Evolutionary conservation across 148 eudicot genomes (phyloP), one percentile per base, ranked within the genome.

Genomic region (Persicaria tinctoria): DNA sequence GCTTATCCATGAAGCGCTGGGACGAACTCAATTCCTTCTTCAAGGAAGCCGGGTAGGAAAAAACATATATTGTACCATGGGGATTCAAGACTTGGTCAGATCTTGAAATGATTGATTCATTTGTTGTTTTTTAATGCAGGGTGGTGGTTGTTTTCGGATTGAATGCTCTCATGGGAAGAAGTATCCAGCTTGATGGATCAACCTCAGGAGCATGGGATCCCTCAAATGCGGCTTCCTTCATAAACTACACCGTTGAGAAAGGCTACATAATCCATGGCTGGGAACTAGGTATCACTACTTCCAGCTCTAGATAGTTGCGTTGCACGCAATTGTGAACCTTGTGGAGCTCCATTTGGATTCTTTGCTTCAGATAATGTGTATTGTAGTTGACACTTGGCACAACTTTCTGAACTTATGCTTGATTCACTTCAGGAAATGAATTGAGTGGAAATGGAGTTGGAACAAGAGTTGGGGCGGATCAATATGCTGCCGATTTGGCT

Each of bases 91-190:
- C 13, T 14, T 46, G 46, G 13, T 41, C 47, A 14, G 5, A 17
- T 51, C 9, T 68, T 38, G 17, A 13, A 51, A 51, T 51, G 54
- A 11, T 3, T 71, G 44, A 27, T 41, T 14, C 51, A 46, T 45
- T 0, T 60, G 68, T 57, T 11, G 11, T 77, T 50, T 72, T 60
- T 55, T 9, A 60, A 77, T 83, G 54, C 85, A 93, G 98, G 85
- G 93, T 91, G 79, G 71, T 73, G 73, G 76, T 91, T 49, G 76
- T 89, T 72, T 93, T 93, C 51, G 98, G 98, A 73, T 74, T 93
- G 20, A 93, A 93, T 85, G 98, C 98, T 75, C 95, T 93, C 9
- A 53, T 55, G 47, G 98, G 98, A 83, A 88, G 90, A 87, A 53
- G 51, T 6, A 62, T 84, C 74, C 76, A 69, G 51, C 59, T 77